Evolutionary conservation across 1,284 basidiomycete species (phyloP), one percentile per base, ranked within the genome.

Genomic region (Cystobasidium slooffiae): DNA sequence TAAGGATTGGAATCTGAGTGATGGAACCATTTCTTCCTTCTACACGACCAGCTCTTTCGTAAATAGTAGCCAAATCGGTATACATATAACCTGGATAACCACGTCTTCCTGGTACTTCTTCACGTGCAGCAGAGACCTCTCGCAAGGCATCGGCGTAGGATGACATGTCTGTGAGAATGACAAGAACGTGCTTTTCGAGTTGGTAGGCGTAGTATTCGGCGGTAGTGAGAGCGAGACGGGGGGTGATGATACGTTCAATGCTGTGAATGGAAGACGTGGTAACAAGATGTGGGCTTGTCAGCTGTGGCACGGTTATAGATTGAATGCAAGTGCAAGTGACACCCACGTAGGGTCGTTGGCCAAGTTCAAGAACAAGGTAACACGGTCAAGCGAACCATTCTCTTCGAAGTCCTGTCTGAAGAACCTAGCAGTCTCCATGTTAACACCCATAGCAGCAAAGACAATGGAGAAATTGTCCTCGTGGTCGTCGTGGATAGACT

Each of bases 391-490:
- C 86, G 91, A 93, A 65, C 97, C 97, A 82, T 97, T 98, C 83
- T 97, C 96, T 84, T 99, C 95, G 83, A 99, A 99, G 86, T 99
- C 97, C 83, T 97, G 93, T 85, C 97, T 96, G 91, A 99, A 99
- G 88, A 98, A 99, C 69, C 97, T 90, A 43, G 97, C 97, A 8
- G 97, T 99, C 84, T 99, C 97, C 94, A 98, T 97, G 86, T 99
- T 99, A 80, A 97, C 97, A 89, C 97, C 97, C 97, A 99, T 99
- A 55, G 97, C 97, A 68, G 94, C 97, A 82, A 99, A 99, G 68
- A 99, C 97, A 81, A 99, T 96, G 68, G 93, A 96, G 87, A 99
- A 99, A 85, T 99, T 99, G 86, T 99, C 97, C 86, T 97, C 96
- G 85, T 99, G 97, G 63, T 94, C 97, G 83, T 99, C 97, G 82